phyloP scores from a whole-genome alignment of 441 rosid genomes.

The Francoa sonchifolia region DNA sequence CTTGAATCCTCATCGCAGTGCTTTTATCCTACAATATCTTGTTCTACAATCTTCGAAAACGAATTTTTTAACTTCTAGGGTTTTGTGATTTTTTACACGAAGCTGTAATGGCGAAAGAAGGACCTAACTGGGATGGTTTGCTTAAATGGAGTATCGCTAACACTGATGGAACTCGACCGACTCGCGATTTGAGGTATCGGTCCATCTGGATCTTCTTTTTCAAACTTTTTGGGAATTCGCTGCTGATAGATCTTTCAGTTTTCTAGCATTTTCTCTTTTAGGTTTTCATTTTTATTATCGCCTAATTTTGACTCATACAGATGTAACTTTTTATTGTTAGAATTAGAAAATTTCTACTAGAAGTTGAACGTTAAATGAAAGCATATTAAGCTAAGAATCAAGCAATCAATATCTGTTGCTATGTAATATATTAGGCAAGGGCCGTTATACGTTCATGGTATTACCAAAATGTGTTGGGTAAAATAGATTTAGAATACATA shows the following conservation, averaged over 20 bases:
- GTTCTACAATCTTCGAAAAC: not conserved
- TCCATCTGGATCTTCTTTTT: not conserved
- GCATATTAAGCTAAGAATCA: too few relatives aligned
- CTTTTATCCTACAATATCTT: not conserved
- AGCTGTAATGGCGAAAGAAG: conserved; percentile 9
- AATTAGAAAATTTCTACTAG: too few relatives aligned
- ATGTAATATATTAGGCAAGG: too few relatives aligned
- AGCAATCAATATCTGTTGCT: too few relatives aligned
- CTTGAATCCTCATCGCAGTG: not conserved
- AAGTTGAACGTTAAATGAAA: too few relatives aligned
- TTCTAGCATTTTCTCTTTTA: too few relatives aligned
- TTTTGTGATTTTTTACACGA: not conserved
- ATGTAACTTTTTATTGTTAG: too few relatives aligned
- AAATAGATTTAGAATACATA: not conserved
- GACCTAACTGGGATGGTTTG: conserved; percentile 16
- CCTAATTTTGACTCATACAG: too few relatives aligned
- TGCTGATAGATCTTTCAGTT: not conserved
- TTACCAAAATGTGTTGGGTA: not conserved
- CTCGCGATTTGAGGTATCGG: conserved; percentile 12
- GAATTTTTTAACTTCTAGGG: not conserved
- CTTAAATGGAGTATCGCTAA: conserved; percentile 16
- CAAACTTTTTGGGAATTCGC: not conserved
- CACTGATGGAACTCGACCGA: conserved; percentile 12
- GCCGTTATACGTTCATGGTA: too few relatives aligned
- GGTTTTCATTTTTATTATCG: too few relatives aligned